Conservation (phyloP, 192 early-diverging fungal genomes). For the Coemansia sp. region DNA sequence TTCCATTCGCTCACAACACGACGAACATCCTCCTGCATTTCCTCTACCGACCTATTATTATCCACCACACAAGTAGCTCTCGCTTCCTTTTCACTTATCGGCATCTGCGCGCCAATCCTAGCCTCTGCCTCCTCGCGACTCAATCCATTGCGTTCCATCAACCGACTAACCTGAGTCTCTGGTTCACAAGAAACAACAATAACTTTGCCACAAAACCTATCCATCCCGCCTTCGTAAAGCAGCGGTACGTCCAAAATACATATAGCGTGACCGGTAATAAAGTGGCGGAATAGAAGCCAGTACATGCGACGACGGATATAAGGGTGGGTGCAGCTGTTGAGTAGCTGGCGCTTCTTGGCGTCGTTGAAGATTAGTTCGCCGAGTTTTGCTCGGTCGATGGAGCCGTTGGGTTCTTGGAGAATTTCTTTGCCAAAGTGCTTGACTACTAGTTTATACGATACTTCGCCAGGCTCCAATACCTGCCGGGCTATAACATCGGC, state of each 20-base stretch:
- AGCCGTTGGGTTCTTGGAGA: constrained; percentile 55
- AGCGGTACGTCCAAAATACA: constrained; percentile 93
- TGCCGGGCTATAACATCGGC: constrained; percentile 88
- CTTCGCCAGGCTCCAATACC: constrained; percentile 76
- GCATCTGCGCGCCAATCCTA: constrained; percentile 82
- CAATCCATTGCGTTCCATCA: constrained; percentile 73
- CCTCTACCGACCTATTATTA: constrained; percentile 69
- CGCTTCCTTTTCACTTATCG: constrained; percentile 73
- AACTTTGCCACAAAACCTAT: constrained; percentile 68
- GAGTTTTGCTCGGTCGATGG: constrained; percentile 74
- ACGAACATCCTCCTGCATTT: constrained; percentile 34
- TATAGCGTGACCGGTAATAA: constrained; percentile 66
- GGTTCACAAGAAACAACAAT: constrained; percentile 79
- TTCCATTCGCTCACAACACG: constrained; percentile 23
- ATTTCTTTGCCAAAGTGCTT: constrained; percentile 74
- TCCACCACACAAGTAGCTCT: constrained; percentile 84
- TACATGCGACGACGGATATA: constrained; percentile 82
- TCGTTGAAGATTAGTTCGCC: constrained; percentile 82
- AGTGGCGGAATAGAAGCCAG: constrained; percentile 64
- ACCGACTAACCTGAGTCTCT: constrained; percentile 70
- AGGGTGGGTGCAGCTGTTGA: constrained; percentile 90
- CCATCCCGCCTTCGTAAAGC: constrained; percentile 82
- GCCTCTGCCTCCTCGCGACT: constrained; percentile 60
- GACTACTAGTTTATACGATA: constrained; percentile 73
- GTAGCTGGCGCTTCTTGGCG: constrained; percentile 63